Evolutionary conservation across 2,329 filamentous ascomycete species (phyloP).

Genomic region (Apiospora hydei): DNA sequence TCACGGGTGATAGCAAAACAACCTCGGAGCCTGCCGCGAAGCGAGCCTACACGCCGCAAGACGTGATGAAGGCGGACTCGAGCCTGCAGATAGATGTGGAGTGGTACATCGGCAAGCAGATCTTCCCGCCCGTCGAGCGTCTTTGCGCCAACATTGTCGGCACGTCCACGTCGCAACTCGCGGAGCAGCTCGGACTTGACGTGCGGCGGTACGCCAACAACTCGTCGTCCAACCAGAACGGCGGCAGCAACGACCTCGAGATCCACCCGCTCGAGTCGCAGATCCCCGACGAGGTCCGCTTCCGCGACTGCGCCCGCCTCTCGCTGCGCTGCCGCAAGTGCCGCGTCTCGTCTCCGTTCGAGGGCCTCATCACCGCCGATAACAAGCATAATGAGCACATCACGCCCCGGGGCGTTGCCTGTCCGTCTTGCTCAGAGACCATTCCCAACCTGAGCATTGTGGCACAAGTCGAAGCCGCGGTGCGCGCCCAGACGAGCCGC

Average conservation of each 20-base stretch:
- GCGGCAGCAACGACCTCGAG: slow-evolving; percentile 65
- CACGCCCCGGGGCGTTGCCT: slow-evolving; percentile 74
- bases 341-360: slow-evolving; percentile 74
- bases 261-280: slow-evolving; percentile 94
- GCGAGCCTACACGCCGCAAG: slow-evolving; percentile 85
- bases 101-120: slow-evolving; percentile 98
- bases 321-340: slow-evolving; percentile 83
- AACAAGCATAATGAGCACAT: slow-evolving; percentile 14
- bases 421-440: slow-evolving; percentile 69
- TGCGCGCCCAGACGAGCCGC: slow-evolving; percentile 77
- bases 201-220: slow-evolving; percentile 83
- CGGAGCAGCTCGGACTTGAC: slow-evolving; percentile 93
- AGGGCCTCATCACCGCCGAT: slow-evolving; percentile 65
- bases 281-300: slow-evolving; percentile 89
- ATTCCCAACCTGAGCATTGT: slow-evolving; percentile 78
- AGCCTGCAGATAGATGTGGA: slow-evolving; percentile 89
- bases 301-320: slow-evolving; percentile 80
- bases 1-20: slow-evolving; percentile 73
- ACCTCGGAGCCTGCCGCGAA: slow-evolving; percentile 78
- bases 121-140: slow-evolving; percentile 96
- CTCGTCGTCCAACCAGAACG: slow-evolving; percentile 47
- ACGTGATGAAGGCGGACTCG: slow-evolving; percentile 80
- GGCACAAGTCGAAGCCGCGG: slow-evolving; percentile 85
- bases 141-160: slow-evolving; percentile 95
- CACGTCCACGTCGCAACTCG: slow-evolving; percentile 87